Base-by-base conservation (phyloP, 345 rosid genomes). In the Physaria fendleri region DNA sequence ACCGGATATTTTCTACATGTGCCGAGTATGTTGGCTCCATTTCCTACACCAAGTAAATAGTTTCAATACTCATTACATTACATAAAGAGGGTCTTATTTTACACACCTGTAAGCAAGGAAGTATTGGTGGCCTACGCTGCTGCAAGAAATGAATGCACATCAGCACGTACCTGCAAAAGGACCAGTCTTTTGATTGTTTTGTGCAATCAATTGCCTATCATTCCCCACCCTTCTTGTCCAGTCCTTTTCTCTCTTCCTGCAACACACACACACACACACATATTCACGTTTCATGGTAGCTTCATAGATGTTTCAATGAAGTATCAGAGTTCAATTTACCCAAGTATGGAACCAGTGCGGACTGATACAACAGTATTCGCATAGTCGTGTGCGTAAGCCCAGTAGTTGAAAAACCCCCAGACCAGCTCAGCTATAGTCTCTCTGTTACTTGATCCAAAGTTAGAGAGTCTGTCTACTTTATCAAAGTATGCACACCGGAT, bases 141-240 rank as follows among this genome's bases (percentile, higher is more conserved):
- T 93, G 99, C 75, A 93, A 66, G 81, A 85, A 93, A 69, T 89
- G 92, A 72, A 93, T 93, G 77, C 99, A 93, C 99, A 93, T 89
- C 48, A 93, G 62, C 48, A 93, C 99, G 63, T 89, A 89, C 82
- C 99, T 93, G 90, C 59, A 71, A 68, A 76, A 62, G 37, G 47
- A 22, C 16, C 52, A 24, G 24, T 65, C 40, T 17, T 1, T 4
- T 25, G 28, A 25, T 25, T 25, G 28, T 25, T 4, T 4, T 25
- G 6, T 25, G 28, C 28, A 25, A 25, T 2, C 3, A 74, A n/a
- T 72, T 93, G 99, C 5, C 97, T 82, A 62, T 93, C 99, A 30
- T 93, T 93, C 62, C 97, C 97, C 3, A 87, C 65, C 69, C 99
- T 85, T 69, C 95, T 83, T 17, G 97, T 93, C 99, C 99, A 89